Evolutionary conservation across 2,329 filamentous ascomycete species (phyloP).

Genomic region (Corinectria fuckeliana): DNA sequence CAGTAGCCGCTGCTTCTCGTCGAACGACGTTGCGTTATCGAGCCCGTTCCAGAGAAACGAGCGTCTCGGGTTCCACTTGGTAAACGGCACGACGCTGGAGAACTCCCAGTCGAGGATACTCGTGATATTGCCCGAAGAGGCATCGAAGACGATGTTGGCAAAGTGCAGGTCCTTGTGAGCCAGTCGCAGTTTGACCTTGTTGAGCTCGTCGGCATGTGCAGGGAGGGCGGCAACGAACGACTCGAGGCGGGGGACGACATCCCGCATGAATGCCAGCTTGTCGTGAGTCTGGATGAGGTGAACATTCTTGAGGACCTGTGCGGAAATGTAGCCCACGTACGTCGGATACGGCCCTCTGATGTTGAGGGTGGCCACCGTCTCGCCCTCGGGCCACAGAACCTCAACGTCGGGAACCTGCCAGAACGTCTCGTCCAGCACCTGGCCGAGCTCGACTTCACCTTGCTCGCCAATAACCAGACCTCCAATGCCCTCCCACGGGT

Average conservation of each 20-base stretch:
- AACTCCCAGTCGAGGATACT: slow-evolving; percentile 41
- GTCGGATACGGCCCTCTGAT: slow-evolving; percentile 34
- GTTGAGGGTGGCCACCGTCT: slow-evolving; percentile 39
- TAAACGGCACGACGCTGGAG: slow-evolving; percentile 42
- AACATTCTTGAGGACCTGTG: slow-evolving; percentile 1
- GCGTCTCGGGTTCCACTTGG: slow-evolving; percentile 44
- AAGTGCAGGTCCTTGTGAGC: slow-evolving; percentile 49
- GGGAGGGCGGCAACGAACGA: slow-evolving; percentile 28
- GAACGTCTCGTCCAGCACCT: slow-evolving; percentile 4
- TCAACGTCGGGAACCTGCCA: slow-evolving; percentile 1
- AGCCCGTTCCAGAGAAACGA: slow-evolving; percentile 45
- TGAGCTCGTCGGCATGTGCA: slow-evolving; percentile 20
- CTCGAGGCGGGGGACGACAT: slow-evolving; percentile 38
- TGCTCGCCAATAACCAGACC: background rate
- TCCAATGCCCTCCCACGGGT: slow-evolving; percentile 4
- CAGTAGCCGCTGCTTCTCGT: slow-evolving; percentile 10
- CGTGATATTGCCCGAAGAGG: slow-evolving; percentile 32
- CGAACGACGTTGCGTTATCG: background rate
- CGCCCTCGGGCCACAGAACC: background rate
- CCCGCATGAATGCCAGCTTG: slow-evolving; percentile 24
- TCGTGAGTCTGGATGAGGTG: background rate
- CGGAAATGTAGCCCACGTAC: slow-evolving; percentile 37
- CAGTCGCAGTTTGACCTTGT: slow-evolving; percentile 28
- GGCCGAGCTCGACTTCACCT: background rate
- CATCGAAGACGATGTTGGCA: slow-evolving; percentile 45